Evolutionary conservation across 495 filamentous ascomycete species (phyloP).

Genomic region (Trichoderma virens): DNA sequence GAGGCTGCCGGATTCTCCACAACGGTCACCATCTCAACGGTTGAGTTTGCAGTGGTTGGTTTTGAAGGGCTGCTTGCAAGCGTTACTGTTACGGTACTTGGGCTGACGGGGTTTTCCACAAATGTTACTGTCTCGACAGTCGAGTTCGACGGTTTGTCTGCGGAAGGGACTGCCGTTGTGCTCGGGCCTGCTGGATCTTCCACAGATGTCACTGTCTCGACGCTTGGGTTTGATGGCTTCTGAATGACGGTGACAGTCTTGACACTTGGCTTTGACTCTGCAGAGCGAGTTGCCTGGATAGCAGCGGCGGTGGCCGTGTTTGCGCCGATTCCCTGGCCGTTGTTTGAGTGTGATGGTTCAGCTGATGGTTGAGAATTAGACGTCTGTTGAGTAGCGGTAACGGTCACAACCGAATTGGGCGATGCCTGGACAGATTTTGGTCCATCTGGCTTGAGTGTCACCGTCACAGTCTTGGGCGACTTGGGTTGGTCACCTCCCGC

Average conservation of each 20-base stretch:
- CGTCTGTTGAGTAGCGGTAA: not conserved
- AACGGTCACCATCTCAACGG: not conserved
- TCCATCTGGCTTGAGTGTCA: not conserved
- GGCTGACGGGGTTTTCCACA: not conserved
- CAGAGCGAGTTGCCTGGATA: not conserved
- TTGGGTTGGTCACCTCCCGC: not conserved
- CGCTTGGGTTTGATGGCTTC: not conserved
- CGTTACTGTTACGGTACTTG: not conserved
- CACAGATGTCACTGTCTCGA: not conserved
- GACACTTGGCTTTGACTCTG: not conserved
- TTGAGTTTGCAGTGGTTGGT: too few relatives aligned
- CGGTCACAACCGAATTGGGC: not conserved
- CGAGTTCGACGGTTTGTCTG: not conserved
- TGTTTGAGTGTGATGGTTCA: not conserved
- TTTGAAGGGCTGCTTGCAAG: not conserved
- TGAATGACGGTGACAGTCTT: not conserved
- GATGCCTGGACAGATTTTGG: not conserved
- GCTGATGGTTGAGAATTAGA: not conserved
- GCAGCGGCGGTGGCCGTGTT: not conserved
- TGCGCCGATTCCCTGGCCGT: not conserved
- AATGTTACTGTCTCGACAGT: not conserved
- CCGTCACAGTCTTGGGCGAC: conserved; percentile 2
- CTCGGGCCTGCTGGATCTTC: not conserved
- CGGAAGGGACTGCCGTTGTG: not conserved
- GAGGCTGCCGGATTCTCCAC: too few relatives aligned